These are phyloP conservation scores for Alternaria longipes DNA, from an alignment of 2,329 filamentous ascomycete species.

Conservation along the genomic window DNA sequence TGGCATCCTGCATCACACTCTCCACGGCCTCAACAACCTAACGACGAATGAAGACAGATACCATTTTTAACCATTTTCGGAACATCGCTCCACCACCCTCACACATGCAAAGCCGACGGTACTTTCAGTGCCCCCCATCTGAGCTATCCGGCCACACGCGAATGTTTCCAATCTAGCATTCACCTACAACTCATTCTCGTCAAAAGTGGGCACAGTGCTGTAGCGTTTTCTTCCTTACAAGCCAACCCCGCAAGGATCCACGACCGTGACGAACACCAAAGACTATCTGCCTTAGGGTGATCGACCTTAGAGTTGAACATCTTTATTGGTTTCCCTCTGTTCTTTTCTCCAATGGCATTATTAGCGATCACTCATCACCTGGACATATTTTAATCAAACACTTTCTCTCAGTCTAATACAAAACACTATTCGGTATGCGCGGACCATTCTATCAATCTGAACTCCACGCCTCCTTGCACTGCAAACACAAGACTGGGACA, in stretches of 20 bases:
- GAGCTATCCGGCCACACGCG: slow-evolving; percentile 28
- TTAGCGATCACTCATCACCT: slow-evolving; percentile 14
- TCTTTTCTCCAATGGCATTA: slow-evolving; percentile 18
- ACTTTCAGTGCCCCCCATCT: slow-evolving; percentile 24
- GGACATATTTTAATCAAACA: slow-evolving; percentile 31
- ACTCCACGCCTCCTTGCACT: neutral
- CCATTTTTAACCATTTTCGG: slow-evolving; percentile 49
- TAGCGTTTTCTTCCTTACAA: slow-evolving; percentile 36
- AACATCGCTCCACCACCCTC: slow-evolving; percentile 36
- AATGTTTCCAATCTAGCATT: slow-evolving; percentile 32
- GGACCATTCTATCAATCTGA: slow-evolving; percentile 25
- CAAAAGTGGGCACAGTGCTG: slow-evolving; percentile 34
- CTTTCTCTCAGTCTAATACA: slow-evolving; percentile 25
- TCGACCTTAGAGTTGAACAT: slow-evolving; percentile 52
- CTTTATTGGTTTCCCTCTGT: slow-evolving; percentile 36
- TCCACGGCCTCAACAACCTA: slow-evolving; percentile 38
- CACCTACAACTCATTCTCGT: slow-evolving; percentile 27
- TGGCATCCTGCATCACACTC: slow-evolving; percentile 43
- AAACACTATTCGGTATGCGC: slow-evolving; percentile 48
- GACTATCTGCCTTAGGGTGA: slow-evolving; percentile 52
- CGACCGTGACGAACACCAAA: slow-evolving; percentile 51
- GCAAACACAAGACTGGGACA: neutral
- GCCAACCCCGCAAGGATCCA: slow-evolving; percentile 41
- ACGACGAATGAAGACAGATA: slow-evolving; percentile 44
- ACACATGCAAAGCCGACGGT: slow-evolving; percentile 44